Conservation (phyloP, 441 rosid genomes). For the Pelargonium cotyledonis region DNA sequence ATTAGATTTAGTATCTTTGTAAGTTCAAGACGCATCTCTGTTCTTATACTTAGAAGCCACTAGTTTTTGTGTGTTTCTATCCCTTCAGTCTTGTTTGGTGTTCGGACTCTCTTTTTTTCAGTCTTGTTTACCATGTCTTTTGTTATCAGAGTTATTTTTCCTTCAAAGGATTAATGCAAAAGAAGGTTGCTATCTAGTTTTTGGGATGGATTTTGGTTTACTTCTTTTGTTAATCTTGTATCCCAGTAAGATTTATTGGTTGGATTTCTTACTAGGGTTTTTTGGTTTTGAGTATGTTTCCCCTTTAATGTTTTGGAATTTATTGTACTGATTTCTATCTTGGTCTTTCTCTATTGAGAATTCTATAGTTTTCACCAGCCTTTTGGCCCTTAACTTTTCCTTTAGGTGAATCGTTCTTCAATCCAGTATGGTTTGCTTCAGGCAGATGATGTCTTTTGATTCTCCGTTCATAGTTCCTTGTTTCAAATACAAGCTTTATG, state of each 20-base stretch:
- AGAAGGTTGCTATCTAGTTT: not conserved
- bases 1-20: not conserved
- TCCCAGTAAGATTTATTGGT: not conserved
- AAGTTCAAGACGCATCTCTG: not conserved
- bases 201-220: not conserved
- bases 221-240: not conserved
- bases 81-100: too few relatives aligned
- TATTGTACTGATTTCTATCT: not conserved
- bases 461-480: conserved; percentile 17
- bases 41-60: not conserved
- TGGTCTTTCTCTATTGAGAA: too few relatives aligned
- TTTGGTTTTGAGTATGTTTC: not conserved
- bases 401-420: conserved; percentile 21
- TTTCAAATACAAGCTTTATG: conserved; percentile 8
- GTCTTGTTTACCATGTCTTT: not conserved
- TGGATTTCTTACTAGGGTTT: not conserved
- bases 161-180: not conserved
- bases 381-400: conserved; percentile 1
- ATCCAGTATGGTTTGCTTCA: conserved; percentile 27
- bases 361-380: not conserved
- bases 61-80: too few relatives aligned
- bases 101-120: not conserved
- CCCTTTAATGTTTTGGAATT: not conserved
- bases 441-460: conserved; percentile 20
- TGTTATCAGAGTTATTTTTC: not conserved